Evolutionary conservation across 2,329 filamentous ascomycete species (phyloP).

Genomic region (Biscogniauxia sp.): DNA sequence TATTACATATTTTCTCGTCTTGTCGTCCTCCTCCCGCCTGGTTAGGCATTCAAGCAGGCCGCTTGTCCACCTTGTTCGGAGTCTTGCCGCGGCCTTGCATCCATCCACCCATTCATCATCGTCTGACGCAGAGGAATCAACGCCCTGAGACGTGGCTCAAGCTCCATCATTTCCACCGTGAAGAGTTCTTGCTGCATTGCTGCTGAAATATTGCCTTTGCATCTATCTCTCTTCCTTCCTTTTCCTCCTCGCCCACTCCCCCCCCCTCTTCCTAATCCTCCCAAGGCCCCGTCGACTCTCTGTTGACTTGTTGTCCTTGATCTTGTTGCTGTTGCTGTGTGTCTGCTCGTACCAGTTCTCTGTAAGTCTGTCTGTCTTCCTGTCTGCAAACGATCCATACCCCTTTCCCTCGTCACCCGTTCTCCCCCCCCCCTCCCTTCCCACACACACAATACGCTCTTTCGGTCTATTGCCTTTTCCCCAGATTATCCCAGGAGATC

Average conservation of each 20-base stretch:
- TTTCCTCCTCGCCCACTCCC: constrained; percentile 15
- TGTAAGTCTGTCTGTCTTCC: neutral
- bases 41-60: neutral
- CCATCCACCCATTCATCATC: neutral
- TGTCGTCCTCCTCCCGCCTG: neutral
- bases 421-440: neutral
- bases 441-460: too few relatives aligned
- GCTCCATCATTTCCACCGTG: neutral
- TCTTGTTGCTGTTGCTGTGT: neutral
- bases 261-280: constrained; percentile 5
- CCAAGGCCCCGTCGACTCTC: neutral
- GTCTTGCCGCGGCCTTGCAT: neutral
- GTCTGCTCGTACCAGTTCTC: neutral
- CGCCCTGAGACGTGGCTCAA: neutral
- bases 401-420: neutral
- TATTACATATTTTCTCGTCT: neutral
- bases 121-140: neutral
- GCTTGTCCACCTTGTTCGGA: neutral
- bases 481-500: constrained; percentile 6
- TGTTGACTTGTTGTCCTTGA: too few relatives aligned
- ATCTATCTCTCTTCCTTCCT: constrained; percentile 14
- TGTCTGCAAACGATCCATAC: neutral
- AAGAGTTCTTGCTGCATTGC: constrained; percentile 27
- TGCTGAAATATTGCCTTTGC: constrained; percentile 43
- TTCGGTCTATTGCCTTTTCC: neutral